Conservation (phyloP, 2,329 filamentous ascomycete species). For the Aspergillus tamarii region DNA sequence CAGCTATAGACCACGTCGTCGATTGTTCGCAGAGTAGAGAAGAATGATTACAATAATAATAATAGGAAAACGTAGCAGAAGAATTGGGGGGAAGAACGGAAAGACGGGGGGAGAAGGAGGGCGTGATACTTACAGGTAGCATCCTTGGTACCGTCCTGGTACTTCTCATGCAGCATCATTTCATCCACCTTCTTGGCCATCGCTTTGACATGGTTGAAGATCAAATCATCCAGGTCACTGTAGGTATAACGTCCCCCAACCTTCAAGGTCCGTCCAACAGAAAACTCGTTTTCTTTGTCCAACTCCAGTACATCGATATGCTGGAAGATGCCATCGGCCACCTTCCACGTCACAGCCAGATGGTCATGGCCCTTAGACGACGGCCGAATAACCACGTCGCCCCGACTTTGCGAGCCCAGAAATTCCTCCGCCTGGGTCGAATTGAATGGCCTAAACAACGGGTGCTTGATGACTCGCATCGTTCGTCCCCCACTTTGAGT, state of each 20-base stretch:
- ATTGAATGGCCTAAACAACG: conserved; percentile 92
- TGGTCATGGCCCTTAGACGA: conserved; percentile 96
- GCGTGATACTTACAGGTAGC: conserved; percentile 72
- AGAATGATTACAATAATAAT: too few species aligned
- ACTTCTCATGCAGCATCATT: conserved; percentile 93
- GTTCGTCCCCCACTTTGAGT: conserved; percentile 82
- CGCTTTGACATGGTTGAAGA: conserved; percentile 94
- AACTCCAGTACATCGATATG: conserved; percentile 97
- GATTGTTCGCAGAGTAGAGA: too few species aligned
- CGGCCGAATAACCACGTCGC: conserved; percentile 92
- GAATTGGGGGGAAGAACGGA: conserved; percentile 1
- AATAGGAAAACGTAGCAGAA: neutral
- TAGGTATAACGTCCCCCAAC: conserved; percentile 90
- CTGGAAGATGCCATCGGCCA: conserved; percentile 93
- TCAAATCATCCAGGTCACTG: conserved; percentile 94
- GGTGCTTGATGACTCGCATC: conserved; percentile 96
- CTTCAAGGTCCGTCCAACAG: conserved; percentile 81
- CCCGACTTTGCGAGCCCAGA: conserved; percentile 79
- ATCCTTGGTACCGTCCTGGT: conserved; percentile 75
- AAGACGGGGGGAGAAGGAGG: neutral
- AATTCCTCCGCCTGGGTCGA: conserved; percentile 90
- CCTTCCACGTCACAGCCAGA: conserved; percentile 96
- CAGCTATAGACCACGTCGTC: conserved; percentile 6
- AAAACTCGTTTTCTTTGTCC: conserved; percentile 96
- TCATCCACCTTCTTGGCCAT: conserved; percentile 98